Evolutionary conservation across 1,139 yeast species (phyloP), one percentile per base, ranked within the genome.

Genomic region (Sugiyamaella pinicola): DNA sequence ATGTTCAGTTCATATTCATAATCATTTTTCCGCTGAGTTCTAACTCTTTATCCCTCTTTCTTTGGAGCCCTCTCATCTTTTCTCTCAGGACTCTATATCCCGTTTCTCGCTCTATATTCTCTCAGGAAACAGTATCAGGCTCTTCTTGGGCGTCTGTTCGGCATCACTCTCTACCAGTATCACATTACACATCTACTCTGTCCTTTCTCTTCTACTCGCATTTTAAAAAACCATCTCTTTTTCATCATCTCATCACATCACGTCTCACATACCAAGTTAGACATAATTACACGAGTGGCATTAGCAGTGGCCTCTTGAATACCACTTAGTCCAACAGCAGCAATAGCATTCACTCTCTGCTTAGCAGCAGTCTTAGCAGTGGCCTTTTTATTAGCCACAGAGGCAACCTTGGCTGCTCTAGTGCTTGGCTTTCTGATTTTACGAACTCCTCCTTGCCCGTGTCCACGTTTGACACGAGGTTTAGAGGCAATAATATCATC

Each of bases 401-500:
- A 17, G 22, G 49, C 49, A 28, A 33, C 44, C 28, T 46, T 46
- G 10, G 42, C 42, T 17, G 49, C 17, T 19, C 44, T 28, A n/a
- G 51, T 17, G 3, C 31, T 31, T 9, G 47, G 37, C 46, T 52
- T 52, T 17, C 40, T 37, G 18, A 41, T 22, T 56, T 60, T 60
- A 38, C 34, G 38, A 19, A 59, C 57, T n/a, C 59, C 61, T 9
- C 54, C 47, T 13, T 55, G 51, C 22, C 53, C 47, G 26, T 60
- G 51, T 17, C 72, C 73, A 15, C 54, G 41, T 34, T 54, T 49
- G 15, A 72, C 73, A 64, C 73, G 73, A 66, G 79, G 81, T 71
- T 74, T 76, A 60, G 88, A 75, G 58, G 95, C 80, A 70, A 93
- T 88, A 70, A 93, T 93, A 67, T 91, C 98, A 76, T 93, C 99